phyloP scores from a whole-genome alignment of 2,329 filamentous ascomycete genomes.

The Fusarium floridanum region DNA sequence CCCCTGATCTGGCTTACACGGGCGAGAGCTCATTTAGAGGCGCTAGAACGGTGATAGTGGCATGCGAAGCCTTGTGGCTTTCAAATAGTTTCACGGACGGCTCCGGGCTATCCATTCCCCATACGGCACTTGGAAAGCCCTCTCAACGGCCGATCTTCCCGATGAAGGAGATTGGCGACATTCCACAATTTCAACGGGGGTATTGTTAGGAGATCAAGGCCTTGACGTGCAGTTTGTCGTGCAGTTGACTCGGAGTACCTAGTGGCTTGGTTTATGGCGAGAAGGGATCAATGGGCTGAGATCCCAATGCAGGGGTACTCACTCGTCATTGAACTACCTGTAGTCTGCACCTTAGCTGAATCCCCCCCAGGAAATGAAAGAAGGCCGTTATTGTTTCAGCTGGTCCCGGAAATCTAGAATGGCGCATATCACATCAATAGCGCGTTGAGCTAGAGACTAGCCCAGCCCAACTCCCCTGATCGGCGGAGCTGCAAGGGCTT shows the following conservation, averaged over 20 bases:
- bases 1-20: slow-evolving; percentile 5
- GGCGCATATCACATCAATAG: slow-evolving; percentile 6
- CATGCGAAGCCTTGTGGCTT: slow-evolving; percentile 9
- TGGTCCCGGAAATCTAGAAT: slow-evolving; percentile 2
- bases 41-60: slow-evolving; percentile 4
- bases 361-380: not conserved
- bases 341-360: not conserved
- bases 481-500: not conserved
- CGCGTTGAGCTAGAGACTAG: not conserved
- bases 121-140: not conserved
- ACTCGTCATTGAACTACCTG: not conserved
- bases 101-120: not conserved
- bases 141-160: not conserved
- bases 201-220: not conserved
- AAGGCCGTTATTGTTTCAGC: not conserved
- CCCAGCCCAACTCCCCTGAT: not conserved
- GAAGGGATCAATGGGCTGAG: not conserved
- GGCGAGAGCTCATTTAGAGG: not conserved
- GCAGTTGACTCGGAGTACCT: not conserved
- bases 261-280: not conserved
- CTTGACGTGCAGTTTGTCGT: not conserved
- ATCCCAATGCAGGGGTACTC: not conserved
- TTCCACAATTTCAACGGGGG: not conserved
- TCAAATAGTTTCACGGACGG: not conserved
- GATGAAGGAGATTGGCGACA: not conserved